Percentiles rank a stretch among this genome's conserved stretches.
Conservation (phyloP, 306 rosid species). For the Malus orientalis region DNA sequence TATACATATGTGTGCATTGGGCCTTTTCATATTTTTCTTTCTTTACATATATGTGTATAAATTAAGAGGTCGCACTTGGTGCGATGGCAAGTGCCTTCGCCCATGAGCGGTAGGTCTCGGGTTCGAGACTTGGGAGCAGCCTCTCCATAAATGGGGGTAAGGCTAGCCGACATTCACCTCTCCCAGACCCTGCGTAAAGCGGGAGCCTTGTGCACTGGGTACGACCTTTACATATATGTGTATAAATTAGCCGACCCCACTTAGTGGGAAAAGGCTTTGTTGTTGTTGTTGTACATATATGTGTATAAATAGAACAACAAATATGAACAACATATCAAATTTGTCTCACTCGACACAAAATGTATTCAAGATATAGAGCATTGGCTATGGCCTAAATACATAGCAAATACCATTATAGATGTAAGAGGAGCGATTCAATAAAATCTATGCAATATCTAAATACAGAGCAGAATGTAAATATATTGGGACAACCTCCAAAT, state of each 20-base stretch:
- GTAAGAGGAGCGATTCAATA: not conserved
- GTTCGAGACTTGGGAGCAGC: too few species aligned
- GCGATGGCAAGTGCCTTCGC: too few species aligned
- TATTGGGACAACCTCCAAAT: slow-evolving; percentile 49
- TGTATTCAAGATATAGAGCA: not conserved
- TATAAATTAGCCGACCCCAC: too few species aligned
- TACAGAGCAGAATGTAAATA: slow-evolving; percentile 5
- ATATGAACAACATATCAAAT: not conserved
- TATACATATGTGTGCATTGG: not conserved
- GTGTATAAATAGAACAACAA: not conserved
- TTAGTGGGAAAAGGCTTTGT: too few species aligned
- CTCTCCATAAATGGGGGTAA: too few species aligned
- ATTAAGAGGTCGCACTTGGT: too few species aligned
- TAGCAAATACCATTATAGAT: not conserved
- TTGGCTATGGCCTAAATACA: not conserved
- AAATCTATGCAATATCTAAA: not conserved
- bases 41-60: not conserved
- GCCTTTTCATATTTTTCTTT: not conserved
- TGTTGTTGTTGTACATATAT: not conserved
- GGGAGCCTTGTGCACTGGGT: too few species aligned
- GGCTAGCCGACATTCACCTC: too few species aligned
- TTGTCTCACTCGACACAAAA: not conserved
- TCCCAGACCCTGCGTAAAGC: too few species aligned
- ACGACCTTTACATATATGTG: not conserved
- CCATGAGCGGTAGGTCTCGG: too few species aligned